phyloP scores from a whole-genome alignment of 148 eudicot species.

The Agrostemma githago region DNA sequence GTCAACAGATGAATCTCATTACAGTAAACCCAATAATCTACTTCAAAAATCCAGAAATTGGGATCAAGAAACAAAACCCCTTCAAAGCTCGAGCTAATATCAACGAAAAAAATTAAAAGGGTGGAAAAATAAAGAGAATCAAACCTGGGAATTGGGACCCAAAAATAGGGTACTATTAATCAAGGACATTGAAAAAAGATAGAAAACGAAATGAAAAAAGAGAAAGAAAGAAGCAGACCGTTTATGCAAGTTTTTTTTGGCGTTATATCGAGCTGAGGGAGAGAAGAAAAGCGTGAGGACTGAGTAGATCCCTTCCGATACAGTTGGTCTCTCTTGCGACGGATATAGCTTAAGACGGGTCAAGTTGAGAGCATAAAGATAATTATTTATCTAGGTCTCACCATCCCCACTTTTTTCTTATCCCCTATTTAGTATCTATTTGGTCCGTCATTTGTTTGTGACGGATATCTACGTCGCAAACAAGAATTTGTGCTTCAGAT shows the following conservation, averaged over 20 bases:
- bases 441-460: too few species aligned
- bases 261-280: not conserved
- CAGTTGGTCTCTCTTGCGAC: too few species aligned
- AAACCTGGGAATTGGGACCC: slow-evolving; percentile 19
- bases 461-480: too few species aligned
- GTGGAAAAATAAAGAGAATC: slow-evolving; percentile 13
- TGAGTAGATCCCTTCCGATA: too few species aligned
- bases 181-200: slow-evolving; percentile 8
- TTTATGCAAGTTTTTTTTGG: not conserved
- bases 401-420: too few species aligned
- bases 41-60: slow-evolving; percentile 8
- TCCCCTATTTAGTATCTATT: too few species aligned
- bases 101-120: not conserved
- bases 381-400: too few species aligned
- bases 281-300: not conserved
- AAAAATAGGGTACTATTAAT: not conserved
- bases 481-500: too few species aligned
- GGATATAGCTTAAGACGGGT: too few species aligned
- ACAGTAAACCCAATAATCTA: slow-evolving; percentile 1
- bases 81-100: slow-evolving; percentile 5
- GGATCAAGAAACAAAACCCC: slow-evolving; percentile 3
- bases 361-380: too few species aligned
- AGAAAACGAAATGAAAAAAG: not conserved
- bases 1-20: not conserved
- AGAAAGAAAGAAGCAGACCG: not conserved